Evolutionary conservation across 1,284 basidiomycete genomes (phyloP).

Genomic region (Cryptococcus sp.): DNA sequence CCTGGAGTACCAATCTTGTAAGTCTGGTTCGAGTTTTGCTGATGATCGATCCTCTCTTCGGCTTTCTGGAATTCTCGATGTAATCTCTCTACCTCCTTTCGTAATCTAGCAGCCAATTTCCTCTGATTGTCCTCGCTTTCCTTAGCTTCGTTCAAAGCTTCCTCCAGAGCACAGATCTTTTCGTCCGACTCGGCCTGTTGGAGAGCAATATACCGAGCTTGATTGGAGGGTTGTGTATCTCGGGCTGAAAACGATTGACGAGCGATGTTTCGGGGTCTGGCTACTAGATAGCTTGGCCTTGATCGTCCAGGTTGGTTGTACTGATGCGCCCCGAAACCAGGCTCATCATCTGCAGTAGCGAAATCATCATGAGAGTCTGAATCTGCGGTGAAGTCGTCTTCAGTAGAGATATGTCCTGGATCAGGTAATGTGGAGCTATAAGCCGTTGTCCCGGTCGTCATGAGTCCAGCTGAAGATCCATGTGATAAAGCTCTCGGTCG

Average conservation of each 20-base stretch:
- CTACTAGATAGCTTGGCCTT: not conserved
- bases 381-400: not conserved
- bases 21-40: not conserved
- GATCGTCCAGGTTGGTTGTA: not conserved
- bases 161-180: conserved; percentile 25
- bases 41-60: conserved; percentile 13
- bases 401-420: not conserved
- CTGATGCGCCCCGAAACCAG: not conserved
- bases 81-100: conserved; percentile 31
- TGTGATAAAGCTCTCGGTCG: not conserved
- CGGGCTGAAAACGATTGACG: conserved; percentile 1
- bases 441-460: not conserved
- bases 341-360: not conserved
- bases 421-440: not conserved
- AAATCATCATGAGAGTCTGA: conserved; percentile 1
- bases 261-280: not conserved
- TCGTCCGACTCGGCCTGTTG: conserved; percentile 28
- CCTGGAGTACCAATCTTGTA: not conserved
- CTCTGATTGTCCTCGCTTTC: conserved; percentile 36
- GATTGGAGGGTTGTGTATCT: conserved; percentile 2
- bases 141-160: conserved; percentile 32
- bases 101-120: conserved; percentile 29
- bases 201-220: conserved; percentile 7
- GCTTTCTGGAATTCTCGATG: conserved; percentile 27
- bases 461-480: not conserved